phyloP scores from a whole-genome alignment of 1,139 yeast species.

The Debaryomyces psychrophilus region DNA sequence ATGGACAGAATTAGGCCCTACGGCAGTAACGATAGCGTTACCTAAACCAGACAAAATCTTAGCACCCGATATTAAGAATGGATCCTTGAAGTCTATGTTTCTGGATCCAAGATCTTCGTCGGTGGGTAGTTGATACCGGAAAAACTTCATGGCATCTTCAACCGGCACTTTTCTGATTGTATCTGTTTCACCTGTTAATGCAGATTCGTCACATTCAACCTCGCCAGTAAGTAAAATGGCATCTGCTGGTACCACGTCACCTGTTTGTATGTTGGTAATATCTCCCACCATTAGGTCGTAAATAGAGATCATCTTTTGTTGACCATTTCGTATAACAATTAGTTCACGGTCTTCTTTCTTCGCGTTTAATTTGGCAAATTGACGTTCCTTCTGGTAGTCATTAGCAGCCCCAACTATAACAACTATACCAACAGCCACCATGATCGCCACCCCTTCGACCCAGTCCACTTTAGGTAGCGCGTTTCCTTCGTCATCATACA shows the following conservation, averaged over 20 bases:
- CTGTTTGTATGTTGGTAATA: constrained; percentile 79
- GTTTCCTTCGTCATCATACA: constrained; percentile 75
- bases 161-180: constrained; percentile 72
- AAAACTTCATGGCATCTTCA: constrained; percentile 43
- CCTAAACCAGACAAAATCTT: constrained; percentile 87
- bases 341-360: constrained; percentile 85
- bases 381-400: constrained; percentile 95
- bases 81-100: constrained; percentile 57
- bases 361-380: constrained; percentile 83
- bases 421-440: constrained; percentile 87
- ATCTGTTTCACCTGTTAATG: constrained; percentile 91
- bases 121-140: constrained; percentile 31
- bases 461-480: constrained; percentile 83
- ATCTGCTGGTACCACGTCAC: constrained; percentile 93
- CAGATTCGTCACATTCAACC: constrained; percentile 88
- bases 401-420: constrained; percentile 92
- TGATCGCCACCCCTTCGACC: constrained; percentile 98
- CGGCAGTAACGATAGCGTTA: constrained; percentile 82
- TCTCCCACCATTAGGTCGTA: constrained; percentile 87
- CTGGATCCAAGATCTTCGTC: constrained; percentile 55
- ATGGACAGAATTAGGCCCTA: constrained; percentile 84
- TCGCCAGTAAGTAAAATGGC: constrained; percentile 75
- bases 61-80: constrained; percentile 90
- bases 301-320: constrained; percentile 68
- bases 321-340: constrained; percentile 74